A percentile compares a stretch with the other conserved stretches of the same genome.
Conservation (phyloP, 768 basidiomycete genomes). For the Lyophyllum semitale region DNA sequence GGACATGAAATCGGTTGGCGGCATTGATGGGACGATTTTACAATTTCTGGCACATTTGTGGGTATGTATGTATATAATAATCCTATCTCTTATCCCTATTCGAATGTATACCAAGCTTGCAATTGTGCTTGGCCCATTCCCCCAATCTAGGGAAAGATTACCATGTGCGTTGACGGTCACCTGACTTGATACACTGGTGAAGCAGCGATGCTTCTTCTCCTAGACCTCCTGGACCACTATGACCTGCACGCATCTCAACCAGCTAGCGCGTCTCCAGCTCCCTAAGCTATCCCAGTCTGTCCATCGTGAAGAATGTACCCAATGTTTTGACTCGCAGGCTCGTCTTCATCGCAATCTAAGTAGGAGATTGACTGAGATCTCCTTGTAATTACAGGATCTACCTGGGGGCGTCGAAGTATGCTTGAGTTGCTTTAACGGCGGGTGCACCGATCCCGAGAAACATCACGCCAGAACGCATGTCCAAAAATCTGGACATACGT, state of each 20-base stretch:
- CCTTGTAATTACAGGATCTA: constrained; percentile 53
- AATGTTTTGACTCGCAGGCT: constrained; percentile 95
- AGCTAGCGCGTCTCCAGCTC: constrained; percentile 48
- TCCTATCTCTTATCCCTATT: no score
- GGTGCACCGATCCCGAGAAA: constrained; percentile 63
- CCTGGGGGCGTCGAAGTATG: constrained; percentile 86
- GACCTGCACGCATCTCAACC: constrained; percentile 56
- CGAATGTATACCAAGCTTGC: no score
- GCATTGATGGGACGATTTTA: constrained; percentile 33
- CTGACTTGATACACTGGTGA: background rate
- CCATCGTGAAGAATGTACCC: constrained; percentile 93
- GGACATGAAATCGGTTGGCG: constrained; percentile 66
- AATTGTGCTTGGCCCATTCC: no score
- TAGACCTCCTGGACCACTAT: constrained; percentile 21
- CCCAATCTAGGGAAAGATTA: no score
- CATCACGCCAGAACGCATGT: constrained; percentile 78
- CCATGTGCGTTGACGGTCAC: background rate
- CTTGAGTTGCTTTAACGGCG: constrained; percentile 92
- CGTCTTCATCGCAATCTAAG: constrained; percentile 8
- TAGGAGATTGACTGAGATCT: background rate
- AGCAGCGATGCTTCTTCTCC: no score
- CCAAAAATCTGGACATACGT: constrained; percentile 69
- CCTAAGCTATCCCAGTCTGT: constrained; percentile 74
- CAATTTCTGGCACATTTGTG: no score
- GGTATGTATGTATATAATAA: no score